Evolutionary conservation across 768 basidiomycete genomes (phyloP).

Genomic region (Podaxis sp.): DNA sequence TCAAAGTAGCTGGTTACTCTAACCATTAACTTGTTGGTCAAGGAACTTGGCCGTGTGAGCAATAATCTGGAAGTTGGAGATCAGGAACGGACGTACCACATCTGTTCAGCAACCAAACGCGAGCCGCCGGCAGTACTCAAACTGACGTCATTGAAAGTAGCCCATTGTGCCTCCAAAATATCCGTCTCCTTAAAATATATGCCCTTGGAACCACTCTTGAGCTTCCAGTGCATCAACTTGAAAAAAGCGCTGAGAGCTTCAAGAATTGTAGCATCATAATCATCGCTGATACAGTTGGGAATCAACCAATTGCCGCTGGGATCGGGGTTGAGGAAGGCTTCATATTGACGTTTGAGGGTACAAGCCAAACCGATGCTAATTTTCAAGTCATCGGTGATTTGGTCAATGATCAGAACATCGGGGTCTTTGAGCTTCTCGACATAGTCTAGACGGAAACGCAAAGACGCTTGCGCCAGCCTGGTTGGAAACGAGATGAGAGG

Average conservation of each 20-base stretch:
- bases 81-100: slow-evolving; percentile 61
- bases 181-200: slow-evolving; percentile 98
- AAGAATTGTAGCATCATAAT: slow-evolving; percentile 87
- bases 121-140: slow-evolving; percentile 86
- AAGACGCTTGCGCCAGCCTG: slow-evolving; percentile 86
- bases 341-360: slow-evolving; percentile 92
- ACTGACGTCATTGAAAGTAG: slow-evolving; percentile 90
- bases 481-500: slow-evolving; percentile 96
- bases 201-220: slow-evolving; percentile 88
- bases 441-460: slow-evolving; percentile 87
- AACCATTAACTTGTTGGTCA: slow-evolving; percentile 91
- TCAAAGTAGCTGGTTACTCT: slow-evolving; percentile 95
- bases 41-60: slow-evolving; percentile 50
- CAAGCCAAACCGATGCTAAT: slow-evolving; percentile 90
- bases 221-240: slow-evolving; percentile 91
- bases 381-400: slow-evolving; percentile 91
- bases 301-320: slow-evolving; percentile 85
- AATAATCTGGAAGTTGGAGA: background rate
- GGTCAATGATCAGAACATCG: slow-evolving; percentile 87
- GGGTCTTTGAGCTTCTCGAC: slow-evolving; percentile 87
- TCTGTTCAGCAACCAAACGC: slow-evolving; percentile 88
- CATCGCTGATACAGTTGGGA: slow-evolving; percentile 83
- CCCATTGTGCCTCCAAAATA: slow-evolving; percentile 95
- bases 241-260: slow-evolving; percentile 90
- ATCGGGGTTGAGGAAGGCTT: slow-evolving; percentile 87